Percentiles rank a stretch among this genome's conserved stretches.
phyloP scores from a whole-genome alignment of 129 eudicot species.

The Heracleum sosnowskyi region DNA sequence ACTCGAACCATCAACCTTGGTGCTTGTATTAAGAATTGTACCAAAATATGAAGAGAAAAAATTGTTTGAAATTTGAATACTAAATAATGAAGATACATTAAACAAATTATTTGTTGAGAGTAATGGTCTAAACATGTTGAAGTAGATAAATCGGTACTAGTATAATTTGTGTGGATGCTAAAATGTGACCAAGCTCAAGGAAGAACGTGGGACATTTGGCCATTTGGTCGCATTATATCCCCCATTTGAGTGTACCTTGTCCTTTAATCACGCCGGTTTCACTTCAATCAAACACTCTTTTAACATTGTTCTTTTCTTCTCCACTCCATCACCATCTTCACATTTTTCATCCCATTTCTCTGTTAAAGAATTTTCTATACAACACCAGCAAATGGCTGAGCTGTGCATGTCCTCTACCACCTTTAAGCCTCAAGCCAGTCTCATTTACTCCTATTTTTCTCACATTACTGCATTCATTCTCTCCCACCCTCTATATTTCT shows the following conservation, averaged over 20 bases:
- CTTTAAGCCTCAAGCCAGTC: conserved; percentile 19
- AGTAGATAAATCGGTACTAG: not conserved
- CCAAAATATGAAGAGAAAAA: not conserved
- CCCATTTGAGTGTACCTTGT: not conserved
- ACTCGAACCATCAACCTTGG: not conserved
- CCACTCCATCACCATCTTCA: conserved; percentile 51
- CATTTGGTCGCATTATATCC: not conserved
- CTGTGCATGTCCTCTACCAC: conserved; percentile 26
- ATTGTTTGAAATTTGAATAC: too few species aligned
- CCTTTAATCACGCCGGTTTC: conserved; percentile 86
- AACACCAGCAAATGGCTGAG: conserved; percentile 25
- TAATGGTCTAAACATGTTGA: conserved; percentile 1
- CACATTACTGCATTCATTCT: conserved; percentile 28
- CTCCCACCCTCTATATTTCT: conserved; percentile 64
- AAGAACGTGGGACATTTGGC: conserved; percentile 6
- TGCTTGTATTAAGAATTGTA: not conserved
- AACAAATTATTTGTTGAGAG: not conserved
- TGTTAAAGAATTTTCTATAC: conserved; percentile 3
- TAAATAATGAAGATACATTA: too few species aligned
- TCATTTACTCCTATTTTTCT: conserved; percentile 31
- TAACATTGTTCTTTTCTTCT: not conserved
- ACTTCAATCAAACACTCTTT: conserved; percentile 13
- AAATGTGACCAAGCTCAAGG: not conserved
- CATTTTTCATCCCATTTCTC: not conserved
- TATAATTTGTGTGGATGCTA: not conserved